Conservation (phyloP, 2,329 filamentous ascomycete species). For the Cordyceps pruinosa region DNA sequence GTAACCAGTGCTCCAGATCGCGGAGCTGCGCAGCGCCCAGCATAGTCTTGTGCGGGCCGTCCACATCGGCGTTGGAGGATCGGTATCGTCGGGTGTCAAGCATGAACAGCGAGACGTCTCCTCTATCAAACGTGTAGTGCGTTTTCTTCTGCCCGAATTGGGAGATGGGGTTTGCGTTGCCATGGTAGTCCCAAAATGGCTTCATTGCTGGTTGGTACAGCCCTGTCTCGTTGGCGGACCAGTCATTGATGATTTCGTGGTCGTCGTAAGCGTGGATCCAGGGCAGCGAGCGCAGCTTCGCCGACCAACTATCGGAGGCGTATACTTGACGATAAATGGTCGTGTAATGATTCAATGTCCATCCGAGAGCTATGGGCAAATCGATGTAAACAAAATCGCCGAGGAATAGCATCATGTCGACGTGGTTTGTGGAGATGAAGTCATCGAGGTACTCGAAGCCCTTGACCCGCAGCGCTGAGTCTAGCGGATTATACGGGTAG, state of each 20-base stretch:
- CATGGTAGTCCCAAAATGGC: slow-evolving; percentile 59
- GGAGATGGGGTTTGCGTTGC: slow-evolving; percentile 53
- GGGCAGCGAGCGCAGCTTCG: slow-evolving; percentile 38
- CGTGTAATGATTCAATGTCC: slow-evolving; percentile 15
- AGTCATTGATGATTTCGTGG: slow-evolving; percentile 66
- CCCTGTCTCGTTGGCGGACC: slow-evolving; percentile 55
- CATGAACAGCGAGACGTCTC: slow-evolving; percentile 60
- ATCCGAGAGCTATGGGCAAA: slow-evolving; percentile 31
- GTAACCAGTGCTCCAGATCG: slow-evolving; percentile 53
- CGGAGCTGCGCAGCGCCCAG: slow-evolving; percentile 52
- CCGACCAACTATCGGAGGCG: slow-evolving; percentile 56
- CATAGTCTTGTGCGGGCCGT: slow-evolving; percentile 43
- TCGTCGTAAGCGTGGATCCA: slow-evolving; percentile 68
- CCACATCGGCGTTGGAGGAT: slow-evolving; percentile 32
- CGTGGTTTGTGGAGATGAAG: slow-evolving; percentile 4
- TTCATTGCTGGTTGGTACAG: slow-evolving; percentile 56
- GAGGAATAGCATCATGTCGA: slow-evolving; percentile 46
- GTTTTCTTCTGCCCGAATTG: slow-evolving; percentile 37
- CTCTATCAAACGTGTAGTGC: slow-evolving; percentile 59
- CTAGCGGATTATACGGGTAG: slow-evolving; percentile 56
- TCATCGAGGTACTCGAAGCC: slow-evolving; percentile 43
- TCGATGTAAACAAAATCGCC: slow-evolving; percentile 59
- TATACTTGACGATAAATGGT: slow-evolving; percentile 56
- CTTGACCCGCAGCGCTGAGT: slow-evolving; percentile 54
- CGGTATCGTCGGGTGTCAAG: slow-evolving; percentile 57